phyloP scores from a whole-genome alignment of 352 stramenopile genomes.

The Aphanomyces euteiches region DNA sequence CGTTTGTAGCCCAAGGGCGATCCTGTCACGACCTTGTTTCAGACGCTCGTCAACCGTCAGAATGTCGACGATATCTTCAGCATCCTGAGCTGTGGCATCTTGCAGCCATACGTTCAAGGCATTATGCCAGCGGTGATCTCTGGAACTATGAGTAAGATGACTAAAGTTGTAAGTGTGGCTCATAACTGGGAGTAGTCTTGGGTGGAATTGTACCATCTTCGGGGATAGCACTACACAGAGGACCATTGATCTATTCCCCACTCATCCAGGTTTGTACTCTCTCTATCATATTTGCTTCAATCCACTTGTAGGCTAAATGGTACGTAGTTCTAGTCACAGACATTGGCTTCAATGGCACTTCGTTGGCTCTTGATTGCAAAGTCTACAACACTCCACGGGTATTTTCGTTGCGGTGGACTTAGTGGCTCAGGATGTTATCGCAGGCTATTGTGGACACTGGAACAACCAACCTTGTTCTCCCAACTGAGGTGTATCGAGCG shows the following conservation, averaged over 20 bases:
- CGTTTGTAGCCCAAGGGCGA: conserved; percentile 40
- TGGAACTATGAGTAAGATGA: conserved; percentile 28
- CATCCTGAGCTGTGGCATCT: conserved; percentile 66
- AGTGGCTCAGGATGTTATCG: background rate
- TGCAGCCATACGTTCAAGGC: conserved; percentile 49
- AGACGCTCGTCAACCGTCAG: conserved; percentile 41
- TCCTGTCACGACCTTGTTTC: conserved; percentile 58
- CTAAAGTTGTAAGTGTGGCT: no score
- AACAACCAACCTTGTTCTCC: conserved; percentile 75
- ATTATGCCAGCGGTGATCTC: conserved; percentile 39
- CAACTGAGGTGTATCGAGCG: conserved; percentile 55
- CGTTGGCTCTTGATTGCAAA: conserved; percentile 52
- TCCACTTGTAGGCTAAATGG: conserved; percentile 47
- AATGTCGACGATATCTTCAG: conserved; percentile 57
- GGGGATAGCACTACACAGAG: conserved; percentile 53
- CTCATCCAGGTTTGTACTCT: conserved; percentile 39
- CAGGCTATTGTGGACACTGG: conserved; percentile 77
- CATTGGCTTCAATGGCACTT: conserved; percentile 48
- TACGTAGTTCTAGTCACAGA: conserved; percentile 75
- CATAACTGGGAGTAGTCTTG: conserved; percentile 36
- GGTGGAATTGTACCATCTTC: conserved; percentile 48
- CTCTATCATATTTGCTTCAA: background rate
- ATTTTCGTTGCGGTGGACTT: background rate
- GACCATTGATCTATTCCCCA: conserved; percentile 65
- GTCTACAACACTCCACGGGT: conserved; percentile 58